Base-by-base conservation (phyloP, 768 basidiomycete genomes). In the Boletus barrowsii region DNA sequence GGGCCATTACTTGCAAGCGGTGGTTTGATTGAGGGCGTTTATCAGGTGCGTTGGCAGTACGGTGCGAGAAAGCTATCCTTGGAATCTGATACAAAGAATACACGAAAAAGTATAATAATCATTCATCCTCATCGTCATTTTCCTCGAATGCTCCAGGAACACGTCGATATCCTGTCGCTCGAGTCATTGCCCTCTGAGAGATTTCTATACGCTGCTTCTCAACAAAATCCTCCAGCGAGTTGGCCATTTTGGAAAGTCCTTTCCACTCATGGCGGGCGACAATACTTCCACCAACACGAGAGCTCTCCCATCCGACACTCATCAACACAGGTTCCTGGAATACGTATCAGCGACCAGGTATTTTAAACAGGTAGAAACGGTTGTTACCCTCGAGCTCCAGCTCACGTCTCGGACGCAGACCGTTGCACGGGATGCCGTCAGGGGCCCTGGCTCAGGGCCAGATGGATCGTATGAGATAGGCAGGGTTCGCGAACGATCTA, bases 181-280 rank as follows among this genome's bases (percentile, higher is more conserved):
- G 68, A 29, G 36, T 64, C 17, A 26, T 22, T 20, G 33, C 43
- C 42, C 53, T 47, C 42, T 79, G 72, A 5, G 47, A 37, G 1
- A 56, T 45, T 56, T 83, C 80, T 29, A 35, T 53, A 40, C 62
- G 62, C 36, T 68, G 68, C 63, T 82, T 87, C 71, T 88, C 87
- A 5, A 81, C 77, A 78, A 83, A 87, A 64, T 94, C 91, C 62
- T 93, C 87, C 44, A 97, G 65, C 6, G 72, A 73, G 37, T 82
- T 76, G 0, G 71, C 69, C 74, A 83, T 81, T 71, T 93, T 95
- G 1, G 81, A 80, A 51, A 95, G 73, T 7, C 95, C 94, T 72
- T 95, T 97, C 92, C 94, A 99, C 72, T 98, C 92, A 62, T 99
- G 97, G 60, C 89, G 79, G 6, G 95, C 96, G 22, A 99, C 82